Percentiles rank a stretch among this genome's conserved stretches.
Evolutionary conservation across 2,329 filamentous ascomycete genomes (phyloP).

Genomic region (Aspergillus sp.): DNA sequence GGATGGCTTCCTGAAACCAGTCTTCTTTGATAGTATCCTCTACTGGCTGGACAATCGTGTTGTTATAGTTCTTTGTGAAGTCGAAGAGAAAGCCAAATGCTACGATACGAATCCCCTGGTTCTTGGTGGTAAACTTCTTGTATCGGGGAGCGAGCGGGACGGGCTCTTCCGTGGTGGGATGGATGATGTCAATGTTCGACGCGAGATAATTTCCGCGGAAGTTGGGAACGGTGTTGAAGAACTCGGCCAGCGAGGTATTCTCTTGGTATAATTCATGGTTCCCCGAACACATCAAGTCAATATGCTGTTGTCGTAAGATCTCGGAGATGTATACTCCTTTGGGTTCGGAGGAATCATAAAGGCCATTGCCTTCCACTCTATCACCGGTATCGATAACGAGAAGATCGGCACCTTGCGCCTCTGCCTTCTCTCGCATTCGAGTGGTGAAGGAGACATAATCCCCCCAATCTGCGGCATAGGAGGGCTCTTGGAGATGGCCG

Average conservation of each 20-base stretch:
- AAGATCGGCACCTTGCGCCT: constrained; percentile 75
- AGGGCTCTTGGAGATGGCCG: constrained; percentile 88
- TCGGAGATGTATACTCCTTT: constrained; percentile 87
- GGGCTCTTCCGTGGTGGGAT: constrained; percentile 66
- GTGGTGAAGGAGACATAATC: constrained; percentile 93
- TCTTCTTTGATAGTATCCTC: constrained; percentile 74
- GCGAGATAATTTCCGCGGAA: constrained; percentile 79
- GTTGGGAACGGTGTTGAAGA: constrained; percentile 74
- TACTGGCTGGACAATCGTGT: constrained; percentile 79
- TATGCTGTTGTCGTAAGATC: constrained; percentile 75
- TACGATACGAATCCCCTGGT: constrained; percentile 76
- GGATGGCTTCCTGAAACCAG: constrained; percentile 86
- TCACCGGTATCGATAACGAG: constrained; percentile 96
- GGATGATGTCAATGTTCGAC: constrained; percentile 87
- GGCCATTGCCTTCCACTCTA: constrained; percentile 86
- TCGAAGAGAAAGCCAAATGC: constrained; percentile 95
- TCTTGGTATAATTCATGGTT: constrained; percentile 94
- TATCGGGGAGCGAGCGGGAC: constrained; percentile 78
- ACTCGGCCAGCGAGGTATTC: constrained; percentile 75
- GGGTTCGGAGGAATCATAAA: constrained; percentile 85
- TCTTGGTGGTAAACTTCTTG: constrained; percentile 87
- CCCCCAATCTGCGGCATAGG: constrained; percentile 95
- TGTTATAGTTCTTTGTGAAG: constrained; percentile 87
- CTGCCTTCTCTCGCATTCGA: constrained; percentile 75
- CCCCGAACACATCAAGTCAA: constrained; percentile 82